phyloP scores from a whole-genome alignment of 768 basidiomycete species.

The Roridomyces roridus region DNA sequence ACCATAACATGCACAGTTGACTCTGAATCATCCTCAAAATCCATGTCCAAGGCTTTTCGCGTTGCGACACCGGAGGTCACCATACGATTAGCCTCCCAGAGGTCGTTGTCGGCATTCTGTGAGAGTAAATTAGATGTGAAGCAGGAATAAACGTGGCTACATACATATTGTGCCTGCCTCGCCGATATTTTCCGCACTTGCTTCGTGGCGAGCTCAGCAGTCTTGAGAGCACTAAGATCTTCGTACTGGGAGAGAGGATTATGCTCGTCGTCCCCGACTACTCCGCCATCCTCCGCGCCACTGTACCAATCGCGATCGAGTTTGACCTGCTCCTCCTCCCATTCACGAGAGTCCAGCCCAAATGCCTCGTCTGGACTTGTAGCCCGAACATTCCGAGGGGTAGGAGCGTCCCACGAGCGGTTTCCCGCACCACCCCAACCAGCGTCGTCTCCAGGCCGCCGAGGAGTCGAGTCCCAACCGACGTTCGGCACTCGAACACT shows the following conservation, averaged over 20 bases:
- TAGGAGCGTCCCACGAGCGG: constrained; percentile 83
- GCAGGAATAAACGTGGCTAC: constrained; percentile 32
- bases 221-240: constrained; percentile 72
- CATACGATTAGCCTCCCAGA: constrained; percentile 99
- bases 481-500: constrained; percentile 92
- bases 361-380: constrained; percentile 71
- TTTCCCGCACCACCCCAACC: constrained; percentile 69
- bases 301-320: constrained; percentile 98
- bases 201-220: constrained; percentile 78
- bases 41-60: constrained; percentile 84
- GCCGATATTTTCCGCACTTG: constrained; percentile 90
- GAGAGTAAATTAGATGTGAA: constrained; percentile 19
- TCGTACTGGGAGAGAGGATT: constrained; percentile 95
- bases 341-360: constrained; percentile 81
- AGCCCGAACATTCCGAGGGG: constrained; percentile 70
- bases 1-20: constrained; percentile 98
- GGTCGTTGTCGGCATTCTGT: constrained; percentile 96
- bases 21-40: constrained; percentile 96
- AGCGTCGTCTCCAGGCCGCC: constrained; percentile 58
- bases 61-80: constrained; percentile 93
- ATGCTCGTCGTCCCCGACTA: constrained; percentile 90
- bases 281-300: constrained; percentile 84
- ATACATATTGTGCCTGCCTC: constrained; percentile 93
- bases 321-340: constrained; percentile 95
- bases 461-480: constrained; percentile 94